Evolutionary conservation across 1,139 yeast species (phyloP).

Genomic region (Suhomyces bribrorum): DNA sequence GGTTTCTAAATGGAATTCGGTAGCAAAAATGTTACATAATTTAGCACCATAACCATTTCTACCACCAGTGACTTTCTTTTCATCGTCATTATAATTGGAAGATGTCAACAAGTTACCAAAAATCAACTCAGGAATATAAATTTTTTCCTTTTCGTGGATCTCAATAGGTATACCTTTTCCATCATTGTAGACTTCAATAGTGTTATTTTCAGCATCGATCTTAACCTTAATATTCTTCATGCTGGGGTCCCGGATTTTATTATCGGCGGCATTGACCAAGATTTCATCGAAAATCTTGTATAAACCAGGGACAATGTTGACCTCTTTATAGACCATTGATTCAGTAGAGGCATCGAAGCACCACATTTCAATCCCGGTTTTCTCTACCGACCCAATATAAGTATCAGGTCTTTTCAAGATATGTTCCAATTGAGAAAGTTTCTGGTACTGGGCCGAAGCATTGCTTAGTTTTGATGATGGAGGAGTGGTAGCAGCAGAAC

Average conservation of each 20-base stretch:
- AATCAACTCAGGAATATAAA: slow-evolving; percentile 93
- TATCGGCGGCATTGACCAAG: slow-evolving; percentile 97
- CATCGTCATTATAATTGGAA: slow-evolving; percentile 92
- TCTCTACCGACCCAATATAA: slow-evolving; percentile 93
- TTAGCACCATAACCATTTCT: slow-evolving; percentile 99
- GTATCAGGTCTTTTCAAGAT: slow-evolving; percentile 97
- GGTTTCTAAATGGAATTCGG: slow-evolving; percentile 84
- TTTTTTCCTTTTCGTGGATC: slow-evolving; percentile 86
- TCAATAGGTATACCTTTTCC: slow-evolving; percentile 97
- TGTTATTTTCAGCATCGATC: slow-evolving; percentile 73
- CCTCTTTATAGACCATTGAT: slow-evolving; percentile 70
- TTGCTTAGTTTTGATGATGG: slow-evolving; percentile 11
- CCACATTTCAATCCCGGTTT: slow-evolving; percentile 82
- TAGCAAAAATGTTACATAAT: slow-evolving; percentile 85
- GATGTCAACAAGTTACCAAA: slow-evolving; percentile 95
- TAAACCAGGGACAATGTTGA: slow-evolving; percentile 89
- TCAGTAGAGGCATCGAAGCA: slow-evolving; percentile 69
- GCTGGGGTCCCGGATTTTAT: slow-evolving; percentile 88
- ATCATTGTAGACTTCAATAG: slow-evolving; percentile 83
- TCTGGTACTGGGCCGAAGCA: slow-evolving; percentile 84
- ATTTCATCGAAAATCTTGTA: slow-evolving; percentile 97
- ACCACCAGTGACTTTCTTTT: slow-evolving; percentile 97
- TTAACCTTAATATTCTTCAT: slow-evolving; percentile 85
- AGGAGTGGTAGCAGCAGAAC: neutral
- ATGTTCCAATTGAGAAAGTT: slow-evolving; percentile 92